Evolutionary conservation across 805 yeast genomes (phyloP).

Genomic region (Teunomyces aglyptinius): DNA sequence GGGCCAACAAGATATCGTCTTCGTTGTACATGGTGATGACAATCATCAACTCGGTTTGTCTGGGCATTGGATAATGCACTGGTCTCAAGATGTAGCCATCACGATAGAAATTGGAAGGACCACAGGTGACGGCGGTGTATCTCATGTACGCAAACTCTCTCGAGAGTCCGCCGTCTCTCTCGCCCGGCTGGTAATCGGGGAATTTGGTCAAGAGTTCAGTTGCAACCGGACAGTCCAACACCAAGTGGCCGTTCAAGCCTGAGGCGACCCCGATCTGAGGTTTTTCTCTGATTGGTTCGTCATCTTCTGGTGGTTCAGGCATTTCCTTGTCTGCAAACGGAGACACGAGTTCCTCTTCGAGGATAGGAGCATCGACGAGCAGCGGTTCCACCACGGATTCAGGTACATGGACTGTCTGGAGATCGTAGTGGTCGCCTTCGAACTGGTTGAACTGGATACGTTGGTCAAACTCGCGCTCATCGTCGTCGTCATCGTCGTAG

Average conservation of each 20-base stretch:
- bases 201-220: slow-evolving; percentile 52
- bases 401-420: slow-evolving; percentile 30
- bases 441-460: slow-evolving; percentile 37
- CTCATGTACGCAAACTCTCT: slow-evolving; percentile 61
- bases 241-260: slow-evolving; percentile 66
- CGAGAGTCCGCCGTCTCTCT: slow-evolving; percentile 41
- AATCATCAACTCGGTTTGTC: slow-evolving; percentile 60
- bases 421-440: slow-evolving; percentile 43
- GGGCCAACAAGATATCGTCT: slow-evolving; percentile 58
- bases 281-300: slow-evolving; percentile 29
- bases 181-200: slow-evolving; percentile 34
- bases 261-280: slow-evolving; percentile 34
- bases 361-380: slow-evolving; percentile 9
- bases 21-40: slow-evolving; percentile 69
- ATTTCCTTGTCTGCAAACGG: slow-evolving; percentile 32
- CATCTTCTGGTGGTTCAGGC: slow-evolving; percentile 34
- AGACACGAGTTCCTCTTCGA: slow-evolving; percentile 15
- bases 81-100: slow-evolving; percentile 58
- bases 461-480: slow-evolving; percentile 39
- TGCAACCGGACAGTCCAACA: slow-evolving; percentile 88
- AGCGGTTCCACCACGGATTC: slow-evolving; percentile 17
- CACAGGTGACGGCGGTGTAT: slow-evolving; percentile 64
- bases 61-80: slow-evolving; percentile 48
- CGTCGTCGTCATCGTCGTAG: slow-evolving; percentile 40
- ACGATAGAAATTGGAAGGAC: slow-evolving; percentile 61